Evolutionary conservation across 345 rosid species (phyloP).

Genomic region (Euclidium syriacum): DNA sequence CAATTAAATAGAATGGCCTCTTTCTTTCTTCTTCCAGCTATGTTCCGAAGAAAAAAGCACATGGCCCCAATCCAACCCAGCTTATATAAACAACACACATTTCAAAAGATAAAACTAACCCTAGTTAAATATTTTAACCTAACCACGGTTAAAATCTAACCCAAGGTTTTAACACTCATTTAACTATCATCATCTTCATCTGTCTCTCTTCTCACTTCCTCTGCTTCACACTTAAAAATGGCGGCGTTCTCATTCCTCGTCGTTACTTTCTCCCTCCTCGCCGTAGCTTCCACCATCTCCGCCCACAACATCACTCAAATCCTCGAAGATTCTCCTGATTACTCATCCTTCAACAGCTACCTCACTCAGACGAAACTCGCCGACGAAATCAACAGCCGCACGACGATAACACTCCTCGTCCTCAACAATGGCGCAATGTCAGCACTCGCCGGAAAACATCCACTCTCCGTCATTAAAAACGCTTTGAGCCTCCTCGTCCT

Average conservation of each 20-base stretch:
- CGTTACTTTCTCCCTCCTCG: conserved; percentile 33
- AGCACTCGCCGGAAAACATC: conserved; percentile 51
- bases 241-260: conserved; percentile 26
- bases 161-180: background rate
- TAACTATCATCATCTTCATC: background rate
- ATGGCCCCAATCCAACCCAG: conserved; percentile 41
- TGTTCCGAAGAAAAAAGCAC: conserved; percentile 37
- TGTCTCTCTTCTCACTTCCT: background rate
- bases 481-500: conserved; percentile 68
- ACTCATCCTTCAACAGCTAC: conserved; percentile 68
- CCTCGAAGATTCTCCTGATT: conserved; percentile 57
- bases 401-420: conserved; percentile 68
- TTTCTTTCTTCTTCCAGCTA: conserved; percentile 45
- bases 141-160: conserved; percentile 20
- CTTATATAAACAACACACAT: conserved; percentile 21
- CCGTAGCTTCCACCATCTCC: conserved; percentile 22
- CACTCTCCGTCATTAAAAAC: conserved; percentile 70
- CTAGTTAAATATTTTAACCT: conserved; percentile 23
- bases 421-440: conserved; percentile 83
- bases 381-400: conserved; percentile 88
- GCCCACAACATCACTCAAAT: conserved; percentile 76
- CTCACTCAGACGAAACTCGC: conserved; percentile 69
- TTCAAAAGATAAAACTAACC: background rate
- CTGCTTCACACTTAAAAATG: no score
- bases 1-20: conserved; percentile 12